Evolutionary conservation across 2,329 filamentous ascomycete genomes (phyloP), one percentile per base, ranked within the genome.

Genomic region (Cordyceps tenuipes): DNA sequence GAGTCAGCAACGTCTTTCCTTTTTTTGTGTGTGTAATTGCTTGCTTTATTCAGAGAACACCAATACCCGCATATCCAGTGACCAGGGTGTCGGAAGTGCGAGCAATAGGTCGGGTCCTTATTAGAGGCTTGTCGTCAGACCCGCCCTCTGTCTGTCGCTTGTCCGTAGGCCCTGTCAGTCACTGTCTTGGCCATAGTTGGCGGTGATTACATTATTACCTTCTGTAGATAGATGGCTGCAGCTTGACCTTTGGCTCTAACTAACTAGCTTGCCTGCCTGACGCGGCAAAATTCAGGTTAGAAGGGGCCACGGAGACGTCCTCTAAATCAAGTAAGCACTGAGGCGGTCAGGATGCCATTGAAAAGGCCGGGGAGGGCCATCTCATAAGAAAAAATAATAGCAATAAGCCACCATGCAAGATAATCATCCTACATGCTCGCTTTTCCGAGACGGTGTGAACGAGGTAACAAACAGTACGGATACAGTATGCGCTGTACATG

Each of bases 81-180:
- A n/a, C 23, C 17, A 31, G 26, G 56, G 56, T 51, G 43, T 58
- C 56, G 56, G 56, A 58, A 46, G 36, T 23, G 44, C 43, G 54
- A 57, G 54, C 23, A 39, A 39, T 3, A 34, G 34, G 34, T 36
- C 34, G 12, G 10, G 39, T 23, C 23, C 23, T 23, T 23, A 23
- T 23, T n/a, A 9, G 29, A 29, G 21, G 29, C 7, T 29, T 26
- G 44, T 49, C 44, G 44, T n/a, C 21, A 29, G 47, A 44, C 56
- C 47, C 56, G 36, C 34, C 36, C 39, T 36, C 31, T 34, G 23
- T 23, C 10, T 34, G 47, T 51, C 56, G 46, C 56, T 51, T 51
- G 56, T 51, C 56, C 56, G 36, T 50, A 19, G 56, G n/a, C 56
- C 56, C 56, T 58, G 56, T 58, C 34, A 15, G 21, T 43, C 3